Percentiles rank a stretch among this genome's conserved stretches.
These are phyloP conservation scores for Pseudomassariella vexata DNA, from an alignment of 2,329 filamentous ascomycete genomes.

Conservation along the genomic window DNA sequence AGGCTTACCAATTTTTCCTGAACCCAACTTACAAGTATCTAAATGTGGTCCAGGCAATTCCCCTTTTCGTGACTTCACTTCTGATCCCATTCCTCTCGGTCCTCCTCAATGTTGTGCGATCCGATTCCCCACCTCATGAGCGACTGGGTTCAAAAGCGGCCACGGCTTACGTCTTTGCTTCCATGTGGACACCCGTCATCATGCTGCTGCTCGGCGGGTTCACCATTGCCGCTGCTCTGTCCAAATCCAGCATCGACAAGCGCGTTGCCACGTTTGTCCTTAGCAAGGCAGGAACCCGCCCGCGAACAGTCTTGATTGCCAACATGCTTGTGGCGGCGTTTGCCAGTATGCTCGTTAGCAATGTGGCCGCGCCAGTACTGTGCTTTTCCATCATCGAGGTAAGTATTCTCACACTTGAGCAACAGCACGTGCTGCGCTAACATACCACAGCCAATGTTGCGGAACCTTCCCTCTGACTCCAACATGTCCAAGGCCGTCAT, in stretches of 20 bases:
- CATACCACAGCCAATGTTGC: constrained; percentile 69
- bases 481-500: constrained; percentile 93
- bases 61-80: constrained; percentile 91
- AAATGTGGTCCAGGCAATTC: constrained; percentile 62
- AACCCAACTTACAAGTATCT: constrained; percentile 10
- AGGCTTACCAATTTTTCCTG: constrained; percentile 15
- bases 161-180: constrained; percentile 77
- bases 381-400: constrained; percentile 98
- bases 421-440: not conserved
- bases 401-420: constrained; percentile 23
- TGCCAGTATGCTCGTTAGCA: constrained; percentile 98
- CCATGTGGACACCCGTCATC: constrained; percentile 99
- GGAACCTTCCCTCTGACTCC: constrained; percentile 84
- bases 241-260: constrained; percentile 97
- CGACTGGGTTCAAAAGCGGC: constrained; percentile 77
- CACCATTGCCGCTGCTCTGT: constrained; percentile 88
- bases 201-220: constrained; percentile 97
- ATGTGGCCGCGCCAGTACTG: constrained; percentile 91
- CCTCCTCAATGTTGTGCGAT: constrained; percentile 74
- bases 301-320: constrained; percentile 82
- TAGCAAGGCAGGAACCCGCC: constrained; percentile 90
- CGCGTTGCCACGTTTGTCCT: constrained; percentile 93
- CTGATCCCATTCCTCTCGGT: constrained; percentile 92
- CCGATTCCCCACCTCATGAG: constrained; percentile 60
- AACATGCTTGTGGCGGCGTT: constrained; percentile 99